Conservation (phyloP, 2,329 filamentous ascomycete genomes). For the Macrophomina phaseolina region DNA sequence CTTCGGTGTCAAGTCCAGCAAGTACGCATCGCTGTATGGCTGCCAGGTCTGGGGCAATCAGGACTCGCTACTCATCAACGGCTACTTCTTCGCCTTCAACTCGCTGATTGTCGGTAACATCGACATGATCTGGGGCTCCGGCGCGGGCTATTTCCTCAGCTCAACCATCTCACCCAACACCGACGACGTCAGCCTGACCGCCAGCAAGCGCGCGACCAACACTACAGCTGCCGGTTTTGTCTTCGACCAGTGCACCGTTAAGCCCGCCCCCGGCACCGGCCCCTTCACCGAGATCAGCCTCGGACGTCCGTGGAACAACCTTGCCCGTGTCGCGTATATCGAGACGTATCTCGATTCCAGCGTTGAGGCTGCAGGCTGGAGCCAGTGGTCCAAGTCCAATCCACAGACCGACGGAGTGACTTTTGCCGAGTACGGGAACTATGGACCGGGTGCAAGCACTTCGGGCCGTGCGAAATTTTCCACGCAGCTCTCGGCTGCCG, state of each 20-base stretch:
- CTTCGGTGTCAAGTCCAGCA: constrained; percentile 52
- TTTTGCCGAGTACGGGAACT: constrained; percentile 60
- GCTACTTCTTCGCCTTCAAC: constrained; percentile 48
- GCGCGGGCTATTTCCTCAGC: constrained; percentile 52
- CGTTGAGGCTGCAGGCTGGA: constrained; percentile 65
- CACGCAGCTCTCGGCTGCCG: constrained; percentile 19
- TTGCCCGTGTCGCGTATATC: constrained; percentile 56
- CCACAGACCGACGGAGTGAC: constrained; percentile 28
- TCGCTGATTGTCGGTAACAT: constrained; percentile 49
- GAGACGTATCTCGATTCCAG: constrained; percentile 57
- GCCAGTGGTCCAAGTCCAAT: constrained; percentile 44
- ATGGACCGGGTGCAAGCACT: constrained; percentile 57
- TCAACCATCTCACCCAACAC: constrained; percentile 45
- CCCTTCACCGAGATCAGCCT: constrained; percentile 48
- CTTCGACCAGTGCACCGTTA: constrained; percentile 57
- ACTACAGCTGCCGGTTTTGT: constrained; percentile 54
- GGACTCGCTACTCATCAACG: constrained; percentile 53
- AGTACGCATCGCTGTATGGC: constrained; percentile 61
- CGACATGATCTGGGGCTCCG: constrained; percentile 53
- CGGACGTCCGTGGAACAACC: constrained; percentile 57
- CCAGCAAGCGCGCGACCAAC: constrained; percentile 47
- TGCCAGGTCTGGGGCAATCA: constrained; percentile 60
- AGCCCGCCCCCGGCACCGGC: constrained; percentile 41
- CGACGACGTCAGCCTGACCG: constrained; percentile 45
- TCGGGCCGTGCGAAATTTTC: constrained; percentile 44